Base-by-base conservation (phyloP, 2,329 filamentous ascomycete species). In the Elsinoe batatas region DNA sequence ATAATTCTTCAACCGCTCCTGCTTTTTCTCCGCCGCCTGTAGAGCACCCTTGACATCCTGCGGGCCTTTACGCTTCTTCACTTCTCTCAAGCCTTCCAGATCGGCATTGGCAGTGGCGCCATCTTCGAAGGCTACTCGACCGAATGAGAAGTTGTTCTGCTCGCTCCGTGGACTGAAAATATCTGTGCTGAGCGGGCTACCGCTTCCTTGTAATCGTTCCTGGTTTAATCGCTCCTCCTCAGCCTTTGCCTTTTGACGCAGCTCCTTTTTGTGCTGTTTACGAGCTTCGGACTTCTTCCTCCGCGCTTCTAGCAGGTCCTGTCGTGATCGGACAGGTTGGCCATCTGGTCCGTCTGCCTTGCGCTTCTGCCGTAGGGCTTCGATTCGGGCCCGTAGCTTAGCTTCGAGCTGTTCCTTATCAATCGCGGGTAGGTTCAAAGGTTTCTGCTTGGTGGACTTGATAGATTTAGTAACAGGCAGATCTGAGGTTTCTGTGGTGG, bases 231-330 rank as follows among this genome's bases (percentile, higher is more conserved):
- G 74, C 56, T 89, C 84, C 68, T 93, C 90, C 64, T 94, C 89
- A 53, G 87, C 80, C 67, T 87, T 91, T 17, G 87, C 85, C 63
- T 87, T 79, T 61, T 80, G 76, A 43, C 91, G 82, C 57, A 90
- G 74, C 65, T 91, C 87, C 71, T 95, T 93, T 75, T 95, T 97
- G 65, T 91, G 86, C 18, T 83, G 84, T 68, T 91, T 91, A 59
- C 89, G 83, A 69, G 90, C 83, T 58, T 88, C 85, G 68, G 95
- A 87, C 73, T 95, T 96, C 67, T 84, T 83, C 60, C 93, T 82
- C 40, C 93, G 82, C 43, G 88, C 81, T 71, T 97, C 93, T 63
- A 98, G 89, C 11, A 98, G 79, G 67, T 97, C 91, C 71, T 95
- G 87, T 59, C 93, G 82, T 58, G 88, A 95, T 60, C 87, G 83